Base-by-base conservation (phyloP, 495 filamentous ascomycete genomes). In the Lineolata rhizophorae region DNA sequence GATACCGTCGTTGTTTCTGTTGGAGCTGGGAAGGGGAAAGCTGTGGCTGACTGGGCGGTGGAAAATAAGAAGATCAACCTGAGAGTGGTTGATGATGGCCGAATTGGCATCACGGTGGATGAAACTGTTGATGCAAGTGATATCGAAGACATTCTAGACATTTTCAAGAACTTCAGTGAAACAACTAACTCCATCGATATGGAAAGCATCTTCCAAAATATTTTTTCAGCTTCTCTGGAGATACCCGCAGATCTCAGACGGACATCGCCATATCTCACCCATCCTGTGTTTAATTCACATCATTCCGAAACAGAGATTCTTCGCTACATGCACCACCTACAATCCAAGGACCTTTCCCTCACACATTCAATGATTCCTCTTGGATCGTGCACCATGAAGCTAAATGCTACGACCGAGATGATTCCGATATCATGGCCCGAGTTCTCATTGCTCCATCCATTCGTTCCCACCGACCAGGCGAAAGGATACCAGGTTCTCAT, bases 341-440 rank as follows among this genome's bases (percentile, higher is more conserved):
- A 93, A 52, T 93, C 83, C 26, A 93, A 92, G 53, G 87, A 97
- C 50, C 60, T 97, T 3, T 95, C 90, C 12, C 61, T 95, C 24
- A 77, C 77, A 4, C 90, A 95, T 57, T 95, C 90, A 8, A 97
- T 97, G 87, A 97, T 97, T 40, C 84, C 87, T 4, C 68, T 97
- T n/a, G 87, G 87, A 18, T 95, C 90, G 12, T 97, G 87, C 61
- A 97, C 87, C 15, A 97, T 97, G 87, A 97, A 97, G 63, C 72
- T 97, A 27, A 97, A 97, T 47, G 82, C 78, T 35, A 90, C 85
- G 20, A 77, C 79, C 11, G 85, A 95, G 51, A 95, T 90, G 79
- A 65, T 79, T 6, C 78, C 87, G 13, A 60, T 94, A 35, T 83
- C 82, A 1, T 79, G 72, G 61, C 74, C 75, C 8, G 73, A 83